Percentiles rank a stretch among this genome's conserved stretches.
Evolutionary conservation across 2,329 filamentous ascomycete species (phyloP).

Genomic region (Chalaropsis thielavioides): DNA sequence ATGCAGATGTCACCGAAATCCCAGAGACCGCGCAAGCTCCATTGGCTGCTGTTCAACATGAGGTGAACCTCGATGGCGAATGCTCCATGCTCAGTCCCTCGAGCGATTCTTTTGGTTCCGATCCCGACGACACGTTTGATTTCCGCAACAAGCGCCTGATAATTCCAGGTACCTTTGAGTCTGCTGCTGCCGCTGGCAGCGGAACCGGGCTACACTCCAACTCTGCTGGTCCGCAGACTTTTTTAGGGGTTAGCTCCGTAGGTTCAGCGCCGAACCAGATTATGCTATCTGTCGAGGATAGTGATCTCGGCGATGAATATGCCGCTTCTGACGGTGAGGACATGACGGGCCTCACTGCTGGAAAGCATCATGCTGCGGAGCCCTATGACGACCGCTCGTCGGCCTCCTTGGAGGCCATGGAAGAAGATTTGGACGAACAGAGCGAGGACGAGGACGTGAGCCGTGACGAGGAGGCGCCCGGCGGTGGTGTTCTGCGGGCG

Average conservation of each 20-base stretch:
- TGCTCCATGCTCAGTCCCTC: slow-evolving; percentile 13
- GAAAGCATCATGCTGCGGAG: slow-evolving; percentile 64
- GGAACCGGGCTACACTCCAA: slow-evolving; percentile 29
- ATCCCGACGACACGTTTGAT: slow-evolving; percentile 42
- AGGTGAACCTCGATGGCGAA: slow-evolving; percentile 26
- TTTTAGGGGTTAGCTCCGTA: slow-evolving; percentile 87
- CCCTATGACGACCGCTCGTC: slow-evolving; percentile 29
- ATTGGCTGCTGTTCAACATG: not conserved
- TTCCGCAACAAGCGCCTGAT: slow-evolving; percentile 35
- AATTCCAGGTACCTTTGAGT: slow-evolving; percentile 67
- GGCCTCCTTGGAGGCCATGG: slow-evolving; percentile 12
- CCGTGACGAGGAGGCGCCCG: slow-evolving; percentile 26
- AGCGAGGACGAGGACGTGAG: slow-evolving; percentile 18
- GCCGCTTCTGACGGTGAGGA: slow-evolving; percentile 55
- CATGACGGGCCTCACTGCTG: slow-evolving; percentile 64
- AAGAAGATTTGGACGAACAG: not conserved
- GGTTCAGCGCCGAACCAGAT: slow-evolving; percentile 54
- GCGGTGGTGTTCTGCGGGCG: slow-evolving; percentile 48
- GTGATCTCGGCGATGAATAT: slow-evolving; percentile 58
- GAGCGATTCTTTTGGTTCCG: slow-evolving; percentile 19
- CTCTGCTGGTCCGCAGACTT: slow-evolving; percentile 46
- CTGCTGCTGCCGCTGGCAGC: slow-evolving; percentile 40
- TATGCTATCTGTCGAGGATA: slow-evolving; percentile 47
- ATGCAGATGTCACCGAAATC: not conserved
- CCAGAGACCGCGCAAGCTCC: not conserved